Percentiles rank a stretch among this genome's conserved stretches.
phyloP scores from a whole-genome alignment of 192 early-diverging fungal species.

The Gigaspora rosea region DNA sequence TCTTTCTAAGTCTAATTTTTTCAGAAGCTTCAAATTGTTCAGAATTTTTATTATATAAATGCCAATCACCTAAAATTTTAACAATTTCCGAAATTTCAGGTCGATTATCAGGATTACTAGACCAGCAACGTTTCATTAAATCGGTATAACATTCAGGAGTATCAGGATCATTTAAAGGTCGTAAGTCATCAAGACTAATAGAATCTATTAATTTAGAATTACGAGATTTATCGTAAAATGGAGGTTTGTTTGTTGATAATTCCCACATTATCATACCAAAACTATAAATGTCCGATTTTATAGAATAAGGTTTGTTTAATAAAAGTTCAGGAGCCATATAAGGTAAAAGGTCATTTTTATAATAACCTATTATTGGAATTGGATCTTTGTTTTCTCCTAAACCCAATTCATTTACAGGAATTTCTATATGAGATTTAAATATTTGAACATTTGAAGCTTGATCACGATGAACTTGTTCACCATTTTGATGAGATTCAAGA shows the following conservation, averaged over 20 bases:
- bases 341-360: conserved; percentile 19
- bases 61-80: conserved; percentile 1
- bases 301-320: background rate
- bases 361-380: conserved; percentile 22
- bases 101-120: background rate
- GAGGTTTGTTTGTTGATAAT: background rate
- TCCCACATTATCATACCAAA: conserved; percentile 32
- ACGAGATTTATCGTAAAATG: conserved; percentile 10
- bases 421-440: conserved; percentile 24
- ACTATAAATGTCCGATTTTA: conserved; percentile 23
- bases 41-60: conserved; percentile 3
- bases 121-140: conserved; percentile 23
- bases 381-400: background rate
- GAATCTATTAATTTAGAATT: background rate
- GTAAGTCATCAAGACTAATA: background rate
- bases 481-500: background rate
- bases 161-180: background rate
- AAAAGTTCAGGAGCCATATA: conserved; percentile 22
- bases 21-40: background rate
- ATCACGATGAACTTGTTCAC: background rate
- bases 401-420: conserved; percentile 15
- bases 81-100: conserved; percentile 3
- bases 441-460: background rate
- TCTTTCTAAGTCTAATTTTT: background rate
- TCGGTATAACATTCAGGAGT: conserved; percentile 13